Conservation (phyloP, 2,329 filamentous ascomycete genomes). For the Drechslerella dactyloides region DNA sequence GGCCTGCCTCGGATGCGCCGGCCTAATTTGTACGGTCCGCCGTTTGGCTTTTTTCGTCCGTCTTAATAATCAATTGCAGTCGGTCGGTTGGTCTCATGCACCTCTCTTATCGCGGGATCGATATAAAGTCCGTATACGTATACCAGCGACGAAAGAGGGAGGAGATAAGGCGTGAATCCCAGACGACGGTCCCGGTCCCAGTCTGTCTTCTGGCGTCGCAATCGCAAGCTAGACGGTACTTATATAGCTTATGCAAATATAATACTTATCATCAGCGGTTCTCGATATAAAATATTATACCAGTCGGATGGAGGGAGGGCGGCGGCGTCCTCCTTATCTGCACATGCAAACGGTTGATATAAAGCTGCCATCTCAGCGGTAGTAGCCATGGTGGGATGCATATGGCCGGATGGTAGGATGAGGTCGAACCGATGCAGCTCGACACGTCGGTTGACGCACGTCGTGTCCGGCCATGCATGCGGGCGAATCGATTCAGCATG, state of each 20-base stretch:
- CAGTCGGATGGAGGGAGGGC: conserved; percentile 7
- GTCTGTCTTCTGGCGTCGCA: too few relatives aligned
- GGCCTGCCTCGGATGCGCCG: background rate
- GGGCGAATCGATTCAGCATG: conserved; percentile 24
- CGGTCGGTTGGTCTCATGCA: too few relatives aligned
- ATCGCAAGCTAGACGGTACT: too few relatives aligned
- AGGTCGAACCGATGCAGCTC: conserved; percentile 7
- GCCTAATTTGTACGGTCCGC: background rate
- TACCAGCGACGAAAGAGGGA: too few relatives aligned
- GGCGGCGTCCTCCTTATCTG: conserved; percentile 39
- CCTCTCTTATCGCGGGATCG: too few relatives aligned
- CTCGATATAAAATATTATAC: too few relatives aligned
- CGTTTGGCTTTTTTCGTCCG: background rate
- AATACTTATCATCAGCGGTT: too few relatives aligned
- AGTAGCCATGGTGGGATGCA: conserved; percentile 16
- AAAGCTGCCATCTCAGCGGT: conserved; percentile 17
- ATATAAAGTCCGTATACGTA: too few relatives aligned
- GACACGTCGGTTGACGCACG: conserved; percentile 40
- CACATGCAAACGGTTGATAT: conserved; percentile 5
- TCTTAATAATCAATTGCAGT: background rate
- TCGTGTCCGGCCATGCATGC: conserved; percentile 23
- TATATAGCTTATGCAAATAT: too few relatives aligned
- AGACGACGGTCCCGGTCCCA: background rate
- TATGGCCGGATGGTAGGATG: background rate
- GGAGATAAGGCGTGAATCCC: too few relatives aligned